Evolutionary conservation across 2,329 filamentous ascomycete species (phyloP).

Genomic region (Colletotrichum noveboracense): DNA sequence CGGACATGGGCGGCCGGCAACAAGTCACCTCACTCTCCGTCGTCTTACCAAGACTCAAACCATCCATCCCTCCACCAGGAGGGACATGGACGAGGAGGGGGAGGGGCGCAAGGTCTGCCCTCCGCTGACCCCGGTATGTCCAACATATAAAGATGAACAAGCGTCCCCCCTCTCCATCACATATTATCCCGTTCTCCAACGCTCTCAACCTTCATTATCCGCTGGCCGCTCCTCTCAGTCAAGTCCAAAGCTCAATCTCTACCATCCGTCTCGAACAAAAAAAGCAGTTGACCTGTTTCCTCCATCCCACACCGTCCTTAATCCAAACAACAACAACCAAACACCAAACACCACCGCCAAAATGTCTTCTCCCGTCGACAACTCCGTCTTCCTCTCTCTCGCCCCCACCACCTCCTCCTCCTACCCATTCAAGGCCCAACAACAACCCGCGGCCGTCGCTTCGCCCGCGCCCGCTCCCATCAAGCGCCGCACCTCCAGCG

Average conservation of each 20-base stretch:
- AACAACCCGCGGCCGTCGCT: constrained; percentile 34
- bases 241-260: not conserved
- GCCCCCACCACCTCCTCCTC: constrained; percentile 63
- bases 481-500: constrained; percentile 58
- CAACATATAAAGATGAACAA: constrained; percentile 14
- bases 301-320: not conserved
- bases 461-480: constrained; percentile 32
- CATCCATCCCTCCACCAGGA: not conserved
- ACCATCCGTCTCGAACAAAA: not conserved
- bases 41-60: not conserved
- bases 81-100: not conserved
- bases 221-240: not conserved
- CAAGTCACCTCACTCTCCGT: not conserved
- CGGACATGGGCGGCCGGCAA: not conserved
- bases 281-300: constrained; percentile 13
- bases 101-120: not conserved
- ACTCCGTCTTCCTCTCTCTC: constrained; percentile 56
- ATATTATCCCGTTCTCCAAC: not conserved
- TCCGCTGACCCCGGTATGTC: not conserved
- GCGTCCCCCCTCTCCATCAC: not conserved
- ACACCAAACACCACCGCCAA: not conserved
- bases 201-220: not conserved
- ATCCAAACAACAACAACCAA: not conserved
- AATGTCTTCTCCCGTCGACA: constrained; percentile 22
- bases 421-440: constrained; percentile 48